Conservation (phyloP, 2,329 filamentous ascomycete species). For the Fusarium xylarioides region DNA sequence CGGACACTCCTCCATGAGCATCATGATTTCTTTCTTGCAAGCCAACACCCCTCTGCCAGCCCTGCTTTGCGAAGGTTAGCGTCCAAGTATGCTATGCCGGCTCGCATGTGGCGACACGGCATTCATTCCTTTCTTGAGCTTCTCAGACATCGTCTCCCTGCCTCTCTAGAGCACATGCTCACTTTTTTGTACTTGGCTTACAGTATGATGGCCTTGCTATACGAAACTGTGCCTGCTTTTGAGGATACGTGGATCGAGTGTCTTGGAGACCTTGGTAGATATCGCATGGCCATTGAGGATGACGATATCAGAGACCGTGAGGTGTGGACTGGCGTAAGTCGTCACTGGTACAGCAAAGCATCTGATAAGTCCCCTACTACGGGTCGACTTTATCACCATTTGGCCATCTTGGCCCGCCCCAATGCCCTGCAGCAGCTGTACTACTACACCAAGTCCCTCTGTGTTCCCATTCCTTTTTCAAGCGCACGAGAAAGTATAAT, state of each 20-base stretch:
- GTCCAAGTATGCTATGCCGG: conserved; percentile 88
- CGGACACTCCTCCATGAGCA: conserved; percentile 83
- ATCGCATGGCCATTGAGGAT: conserved; percentile 90
- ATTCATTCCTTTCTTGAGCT: conserved; percentile 88
- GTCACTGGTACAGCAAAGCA: conserved; percentile 86
- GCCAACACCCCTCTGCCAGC: conserved; percentile 83
- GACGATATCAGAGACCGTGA: conserved; percentile 78
- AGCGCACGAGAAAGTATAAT: conserved; percentile 76
- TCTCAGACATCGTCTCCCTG: conserved; percentile 76
- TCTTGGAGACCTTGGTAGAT: conserved; percentile 84
- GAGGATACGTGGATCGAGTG: conserved; percentile 95
- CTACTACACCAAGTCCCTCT: conserved; percentile 76
- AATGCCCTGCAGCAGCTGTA: conserved; percentile 76
- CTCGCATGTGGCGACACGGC: conserved; percentile 91
- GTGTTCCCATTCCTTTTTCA: conserved; percentile 71
- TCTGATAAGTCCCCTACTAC: conserved; percentile 79
- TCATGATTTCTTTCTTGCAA: conserved; percentile 86
- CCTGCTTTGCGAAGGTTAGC: conserved; percentile 73
- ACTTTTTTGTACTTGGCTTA: conserved; percentile 91
- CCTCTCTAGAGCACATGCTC: conserved; percentile 87
- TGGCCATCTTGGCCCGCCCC: conserved; percentile 80
- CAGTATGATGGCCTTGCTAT: conserved; percentile 85
- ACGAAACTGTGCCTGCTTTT: conserved; percentile 85
- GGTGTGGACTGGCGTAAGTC: conserved; percentile 81
- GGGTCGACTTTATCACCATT: conserved; percentile 86